These are phyloP conservation scores for Suillus ampliporus DNA, from an alignment of 768 basidiomycete genomes.

Conservation along the genomic window DNA sequence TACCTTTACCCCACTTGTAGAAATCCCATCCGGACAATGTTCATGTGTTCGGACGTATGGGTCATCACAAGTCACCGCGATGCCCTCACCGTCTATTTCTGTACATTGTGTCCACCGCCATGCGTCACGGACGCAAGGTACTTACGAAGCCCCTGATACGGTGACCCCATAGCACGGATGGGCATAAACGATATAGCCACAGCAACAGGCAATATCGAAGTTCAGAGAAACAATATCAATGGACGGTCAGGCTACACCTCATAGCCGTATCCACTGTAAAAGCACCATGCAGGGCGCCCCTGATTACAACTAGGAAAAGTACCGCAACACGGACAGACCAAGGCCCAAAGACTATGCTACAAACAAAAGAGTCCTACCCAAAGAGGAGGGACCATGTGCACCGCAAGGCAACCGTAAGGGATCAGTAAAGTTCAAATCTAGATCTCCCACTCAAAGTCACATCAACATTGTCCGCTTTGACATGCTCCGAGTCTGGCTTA, in stretches of 20 bases:
- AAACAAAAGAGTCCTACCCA: no score
- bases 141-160: neutral
- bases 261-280: neutral
- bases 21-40: neutral
- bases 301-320: no score
- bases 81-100: neutral
- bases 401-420: no score
- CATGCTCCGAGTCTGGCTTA: no score
- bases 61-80: neutral
- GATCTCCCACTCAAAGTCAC: no score
- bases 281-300: no score
- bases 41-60: neutral
- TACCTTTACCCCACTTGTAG: neutral
- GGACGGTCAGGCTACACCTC: neutral
- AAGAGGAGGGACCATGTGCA: no score
- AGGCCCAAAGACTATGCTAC: no score
- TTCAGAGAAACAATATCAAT: neutral
- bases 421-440: no score
- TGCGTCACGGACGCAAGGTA: neutral
- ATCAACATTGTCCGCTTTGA: no score
- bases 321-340: no score
- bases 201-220: neutral
- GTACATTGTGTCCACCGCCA: neutral
- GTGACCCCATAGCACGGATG: neutral
- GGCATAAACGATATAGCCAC: neutral